Evolutionary conservation across 768 basidiomycete species (phyloP).

Genomic region (Suillus occidentalis): DNA sequence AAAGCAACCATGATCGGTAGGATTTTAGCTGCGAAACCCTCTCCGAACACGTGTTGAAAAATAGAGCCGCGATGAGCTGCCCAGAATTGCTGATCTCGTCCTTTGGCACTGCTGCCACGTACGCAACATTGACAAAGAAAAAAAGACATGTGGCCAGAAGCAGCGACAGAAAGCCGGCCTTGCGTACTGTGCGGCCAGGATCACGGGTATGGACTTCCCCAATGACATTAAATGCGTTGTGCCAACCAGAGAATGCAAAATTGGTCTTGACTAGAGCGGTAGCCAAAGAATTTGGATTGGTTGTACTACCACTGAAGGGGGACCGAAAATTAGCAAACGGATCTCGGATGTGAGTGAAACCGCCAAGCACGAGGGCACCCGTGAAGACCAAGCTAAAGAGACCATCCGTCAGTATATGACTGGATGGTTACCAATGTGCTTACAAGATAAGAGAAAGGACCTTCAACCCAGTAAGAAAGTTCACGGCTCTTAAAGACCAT

Average conservation of each 20-base stretch:
- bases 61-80: slow-evolving; percentile 47
- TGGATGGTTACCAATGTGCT: slow-evolving; percentile 4
- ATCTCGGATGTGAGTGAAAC: slow-evolving; percentile 26
- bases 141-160: slow-evolving; percentile 46
- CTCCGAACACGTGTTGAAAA: slow-evolving; percentile 53
- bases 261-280: slow-evolving; percentile 30
- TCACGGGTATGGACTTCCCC: slow-evolving; percentile 39
- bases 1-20: slow-evolving; percentile 40
- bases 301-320: slow-evolving; percentile 26
- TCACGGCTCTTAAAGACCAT: slow-evolving; percentile 27
- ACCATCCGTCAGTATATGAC: neutral
- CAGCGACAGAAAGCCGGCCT: slow-evolving; percentile 46
- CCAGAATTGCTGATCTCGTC: slow-evolving; percentile 43
- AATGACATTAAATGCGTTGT: slow-evolving; percentile 48
- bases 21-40: slow-evolving; percentile 33
- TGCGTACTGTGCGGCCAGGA: slow-evolving; percentile 47
- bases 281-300: slow-evolving; percentile 26
- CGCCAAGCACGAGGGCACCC: slow-evolving; percentile 25
- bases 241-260: slow-evolving; percentile 31
- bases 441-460: slow-evolving; percentile 23
- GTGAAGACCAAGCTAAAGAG: slow-evolving; percentile 22
- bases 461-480: slow-evolving; percentile 24
- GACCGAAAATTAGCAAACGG: slow-evolving; percentile 32
- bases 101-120: slow-evolving; percentile 41
- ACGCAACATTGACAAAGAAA: slow-evolving; percentile 45